Base-by-base conservation (phyloP, 257 asterid species). In the Gentiana straminea region DNA sequence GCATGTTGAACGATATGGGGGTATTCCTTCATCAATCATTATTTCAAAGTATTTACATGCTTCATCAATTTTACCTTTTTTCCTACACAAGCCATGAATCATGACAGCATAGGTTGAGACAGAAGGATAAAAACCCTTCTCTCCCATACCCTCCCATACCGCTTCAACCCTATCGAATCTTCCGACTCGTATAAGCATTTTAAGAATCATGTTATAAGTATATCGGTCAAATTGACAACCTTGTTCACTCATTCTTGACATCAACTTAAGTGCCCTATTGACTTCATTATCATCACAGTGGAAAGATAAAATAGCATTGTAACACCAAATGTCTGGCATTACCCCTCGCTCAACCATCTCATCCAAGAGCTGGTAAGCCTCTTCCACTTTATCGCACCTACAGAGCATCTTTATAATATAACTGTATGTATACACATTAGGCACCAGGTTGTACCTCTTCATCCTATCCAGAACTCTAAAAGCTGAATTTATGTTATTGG, bases 21-120 rank as follows among this genome's bases (percentile, higher is more conserved):
- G 95, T 55, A 87, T 70, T 67, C 97, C 98, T 73, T 84, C 96
- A 60, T 87, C 98, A 61, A 91, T 70, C 98, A 91, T 87, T 82
- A 73, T 70, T 57, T 75, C 94, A 41, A 87, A 91, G 57, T 82
- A 84, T 49, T 68, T 83, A 47, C 74, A 84, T 39, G 95, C 97
- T 35, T 81, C 95, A 50, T 84, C 90, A 1, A 83, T 76, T 59
- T 87, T 84, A 61, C 74, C 78, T 68, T 75, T 82, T 82, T 84
- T 83, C 81, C 66, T 80, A 70, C 89, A 87, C 51, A 87, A 74
- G 13, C 97, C 92, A 68, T 91, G 98, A 41, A 91, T 70, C 97
- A 87, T 83, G 4, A 91, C 98, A 24, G 84, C 63, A 60, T 84
- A 87, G 2, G 95, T 91, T 3, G 98, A 81, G 7, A 78, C 90